Evolutionary conservation across 2,329 filamentous ascomycete species (phyloP), one percentile per base, ranked within the genome.

Genomic region (Atkinsonella hypoxylon): DNA sequence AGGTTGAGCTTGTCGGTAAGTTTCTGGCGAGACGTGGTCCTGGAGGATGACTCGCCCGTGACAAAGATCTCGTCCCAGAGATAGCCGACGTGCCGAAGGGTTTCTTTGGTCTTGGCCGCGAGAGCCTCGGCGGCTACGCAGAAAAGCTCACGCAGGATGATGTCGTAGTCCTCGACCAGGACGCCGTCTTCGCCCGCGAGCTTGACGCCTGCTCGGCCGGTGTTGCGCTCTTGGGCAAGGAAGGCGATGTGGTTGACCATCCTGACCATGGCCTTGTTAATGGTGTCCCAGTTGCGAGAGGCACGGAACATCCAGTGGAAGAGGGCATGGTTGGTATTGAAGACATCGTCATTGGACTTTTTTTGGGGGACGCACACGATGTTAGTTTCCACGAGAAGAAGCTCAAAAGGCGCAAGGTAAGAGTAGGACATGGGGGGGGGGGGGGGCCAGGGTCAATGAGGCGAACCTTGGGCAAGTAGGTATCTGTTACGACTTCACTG

Each of bases 241-340:
- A 73, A 56, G 57, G 75, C 68, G n/a, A 95, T 66, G 57, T 93
- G 87, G 39, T 73, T 74, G 49, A 77, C 76, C 84, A 95, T 95
- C 41, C 77, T 78, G 7, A 78, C 78, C 22, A 94, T 73, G 5
- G 93, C 71, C 43, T 81, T 78, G 50, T 74, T 74, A 26, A 95
- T 75, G 40, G 79, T 77, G 8, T 68, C 62, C 89, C 89, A 95
- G 64, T 89, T 85, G 52, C 82, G 77, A 7, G 86, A 87, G 2
- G 88, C 86, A 51, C 86, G 79, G 62, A 87, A 94, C 60, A 93
- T 83, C 89, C 89, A 95, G 47, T 89, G 81, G 65, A 93, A 95
- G 1, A 90, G 80, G 0, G 86, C 80, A 61, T 95, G 88, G 0
- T 80, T 78, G 22, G 82, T 81, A 51, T 81, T 82, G 59, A 95